A percentile compares a stretch with the other conserved stretches of the same genome.
Conservation (phyloP, 495 filamentous ascomycete species). For the Penicillium flavigenum region DNA sequence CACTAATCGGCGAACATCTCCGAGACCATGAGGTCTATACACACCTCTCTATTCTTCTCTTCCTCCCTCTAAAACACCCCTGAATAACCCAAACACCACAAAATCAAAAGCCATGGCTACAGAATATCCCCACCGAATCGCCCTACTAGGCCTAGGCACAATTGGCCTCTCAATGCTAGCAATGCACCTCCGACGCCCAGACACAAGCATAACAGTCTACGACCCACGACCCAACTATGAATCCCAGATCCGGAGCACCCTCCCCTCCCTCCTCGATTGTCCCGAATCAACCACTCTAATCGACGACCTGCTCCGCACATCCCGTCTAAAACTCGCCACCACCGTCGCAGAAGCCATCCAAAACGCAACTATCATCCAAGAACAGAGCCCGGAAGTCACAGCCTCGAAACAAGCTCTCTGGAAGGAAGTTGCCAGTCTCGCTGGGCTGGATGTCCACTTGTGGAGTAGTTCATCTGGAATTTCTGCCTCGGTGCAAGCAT, state of each 20-base stretch:
- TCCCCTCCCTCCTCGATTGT: constrained; percentile 35
- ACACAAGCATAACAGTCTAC: constrained; percentile 47
- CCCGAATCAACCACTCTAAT: constrained; percentile 6
- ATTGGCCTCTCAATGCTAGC: constrained; percentile 62
- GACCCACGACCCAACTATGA: constrained; percentile 54
- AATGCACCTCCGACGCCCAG: constrained; percentile 49
- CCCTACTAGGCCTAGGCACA: constrained; percentile 56
- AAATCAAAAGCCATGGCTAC: constrained; percentile 19
- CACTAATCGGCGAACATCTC: constrained; percentile 3
- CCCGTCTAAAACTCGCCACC: constrained; percentile 36
- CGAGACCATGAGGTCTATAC: neutral
- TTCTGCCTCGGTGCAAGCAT: constrained; percentile 47
- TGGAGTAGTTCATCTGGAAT: constrained; percentile 61
- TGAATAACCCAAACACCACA: neutral
- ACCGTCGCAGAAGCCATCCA: constrained; percentile 43
- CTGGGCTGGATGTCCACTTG: constrained; percentile 42
- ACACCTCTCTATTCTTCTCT: too few species aligned
- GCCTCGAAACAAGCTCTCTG: constrained; percentile 54
- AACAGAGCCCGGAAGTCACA: constrained; percentile 56
- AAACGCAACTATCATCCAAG: constrained; percentile 54
- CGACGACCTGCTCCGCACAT: constrained; percentile 24
- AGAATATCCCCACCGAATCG: constrained; percentile 38
- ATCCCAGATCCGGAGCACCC: constrained; percentile 39
- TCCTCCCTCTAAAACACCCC: neutral
- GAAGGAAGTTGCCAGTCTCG: constrained; percentile 44